A percentile compares a stretch with the other conserved stretches of the same genome.
phyloP scores from a whole-genome alignment of 2,329 filamentous ascomycete genomes.

The Thielaviopsis punctulata region DNA sequence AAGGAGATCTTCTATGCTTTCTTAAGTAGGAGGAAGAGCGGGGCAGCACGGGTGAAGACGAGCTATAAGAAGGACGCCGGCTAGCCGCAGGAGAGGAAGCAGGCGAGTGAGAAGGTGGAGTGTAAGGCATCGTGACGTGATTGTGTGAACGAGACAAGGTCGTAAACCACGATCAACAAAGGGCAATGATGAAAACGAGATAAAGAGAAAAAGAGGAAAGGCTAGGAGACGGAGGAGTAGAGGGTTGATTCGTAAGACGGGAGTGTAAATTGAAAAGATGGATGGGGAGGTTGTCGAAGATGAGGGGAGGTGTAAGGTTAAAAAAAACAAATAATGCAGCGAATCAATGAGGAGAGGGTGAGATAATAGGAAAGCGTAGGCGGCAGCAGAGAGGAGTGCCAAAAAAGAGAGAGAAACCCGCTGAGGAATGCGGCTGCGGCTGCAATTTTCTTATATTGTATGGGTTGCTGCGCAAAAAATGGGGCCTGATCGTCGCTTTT shows the following conservation, averaged over 20 bases:
- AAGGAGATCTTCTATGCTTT: conserved; percentile 43
- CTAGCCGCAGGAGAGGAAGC: conserved; percentile 41
- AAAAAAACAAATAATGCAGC: not conserved
- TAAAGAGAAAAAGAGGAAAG: not conserved
- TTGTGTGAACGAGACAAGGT: not conserved
- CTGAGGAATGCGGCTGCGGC: not conserved
- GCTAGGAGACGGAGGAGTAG: not conserved
- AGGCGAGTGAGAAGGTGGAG: conserved; percentile 55
- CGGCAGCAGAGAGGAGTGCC: not conserved
- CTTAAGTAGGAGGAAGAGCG: conserved; percentile 49
- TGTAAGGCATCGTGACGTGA: conserved; percentile 55
- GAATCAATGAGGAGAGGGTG: not conserved
- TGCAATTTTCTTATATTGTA: not conserved
- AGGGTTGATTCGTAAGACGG: not conserved
- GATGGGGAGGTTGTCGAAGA: not conserved
- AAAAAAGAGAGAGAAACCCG: not conserved
- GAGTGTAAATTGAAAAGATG: not conserved
- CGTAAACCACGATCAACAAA: not conserved
- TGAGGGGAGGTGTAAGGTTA: not conserved
- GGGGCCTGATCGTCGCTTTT: not conserved
- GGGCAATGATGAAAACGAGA: not conserved
- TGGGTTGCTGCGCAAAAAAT: not conserved
- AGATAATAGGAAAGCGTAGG: not conserved
- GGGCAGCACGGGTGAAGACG: conserved; percentile 36
- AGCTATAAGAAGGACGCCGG: conserved; percentile 37